Percentiles rank a stretch among this genome's conserved stretches.
phyloP scores from a whole-genome alignment of 371 early-diverging fungal species.

The Rhizopus delemar region DNA sequence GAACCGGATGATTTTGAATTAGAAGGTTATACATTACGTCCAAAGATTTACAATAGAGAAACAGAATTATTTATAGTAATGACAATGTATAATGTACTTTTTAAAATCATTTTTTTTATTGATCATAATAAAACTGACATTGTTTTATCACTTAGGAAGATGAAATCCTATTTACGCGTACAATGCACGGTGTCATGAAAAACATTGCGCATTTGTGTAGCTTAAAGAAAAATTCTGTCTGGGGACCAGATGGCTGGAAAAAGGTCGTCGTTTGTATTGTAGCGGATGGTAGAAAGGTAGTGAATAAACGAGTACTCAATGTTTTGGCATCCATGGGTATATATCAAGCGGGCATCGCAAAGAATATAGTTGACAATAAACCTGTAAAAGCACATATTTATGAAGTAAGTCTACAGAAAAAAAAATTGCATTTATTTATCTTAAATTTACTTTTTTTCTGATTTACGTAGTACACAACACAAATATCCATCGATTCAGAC shows the following conservation, averaged over 20 bases:
- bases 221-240: slow-evolving; percentile 55
- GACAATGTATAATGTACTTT: slow-evolving; percentile 54
- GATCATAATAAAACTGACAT: not conserved
- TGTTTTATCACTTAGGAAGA: slow-evolving; percentile 50
- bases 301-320: slow-evolving; percentile 55
- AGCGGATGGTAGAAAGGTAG: slow-evolving; percentile 79
- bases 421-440: not conserved
- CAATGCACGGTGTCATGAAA: slow-evolving; percentile 77
- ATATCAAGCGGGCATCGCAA: slow-evolving; percentile 76
- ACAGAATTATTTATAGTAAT: slow-evolving; percentile 88
- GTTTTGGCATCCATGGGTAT: slow-evolving; percentile 68
- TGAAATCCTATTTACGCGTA: slow-evolving; percentile 66
- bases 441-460: not conserved
- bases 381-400: slow-evolving; percentile 78
- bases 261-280: slow-evolving; percentile 85
- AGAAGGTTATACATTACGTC: slow-evolving; percentile 75
- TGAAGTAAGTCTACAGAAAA: slow-evolving; percentile 52
- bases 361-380: slow-evolving; percentile 61
- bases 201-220: slow-evolving; percentile 79
- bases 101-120: not conserved
- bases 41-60: slow-evolving; percentile 67
- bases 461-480: slow-evolving; percentile 77
- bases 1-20: slow-evolving; percentile 78
- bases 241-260: slow-evolving; percentile 83
- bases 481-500: slow-evolving; percentile 76